Evolutionary conservation across 257 asterid species (phyloP).

Genomic region (Gentiana dahurica): DNA sequence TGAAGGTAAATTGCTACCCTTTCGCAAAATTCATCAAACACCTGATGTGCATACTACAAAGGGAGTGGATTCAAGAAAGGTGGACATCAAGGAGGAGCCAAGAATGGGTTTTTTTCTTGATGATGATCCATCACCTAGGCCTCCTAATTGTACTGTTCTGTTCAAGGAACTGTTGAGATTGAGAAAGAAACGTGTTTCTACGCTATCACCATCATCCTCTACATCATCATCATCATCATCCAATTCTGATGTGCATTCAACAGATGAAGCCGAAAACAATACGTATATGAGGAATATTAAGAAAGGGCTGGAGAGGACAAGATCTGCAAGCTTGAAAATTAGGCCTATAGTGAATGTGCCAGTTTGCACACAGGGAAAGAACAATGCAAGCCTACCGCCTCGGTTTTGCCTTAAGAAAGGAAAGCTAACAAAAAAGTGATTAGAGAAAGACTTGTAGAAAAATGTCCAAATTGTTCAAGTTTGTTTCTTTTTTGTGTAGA

Average conservation of each 20-base stretch:
- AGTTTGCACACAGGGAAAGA: conserved; percentile 48
- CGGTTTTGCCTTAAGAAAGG: conserved; percentile 48
- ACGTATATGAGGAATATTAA: conserved; percentile 38
- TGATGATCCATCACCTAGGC: conserved; percentile 93
- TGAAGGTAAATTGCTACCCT: conserved; percentile 73
- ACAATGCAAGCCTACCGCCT: conserved; percentile 50
- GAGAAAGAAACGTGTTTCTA: conserved; percentile 45
- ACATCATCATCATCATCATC: conserved; percentile 38
- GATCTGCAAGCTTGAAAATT: conserved; percentile 39
- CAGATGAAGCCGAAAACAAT: conserved; percentile 26
- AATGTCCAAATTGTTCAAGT: conserved; percentile 1
- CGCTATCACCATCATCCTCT: conserved; percentile 42
- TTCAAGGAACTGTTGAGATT: conserved; percentile 72
- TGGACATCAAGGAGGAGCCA: conserved; percentile 27
- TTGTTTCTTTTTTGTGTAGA: conserved; percentile 9
- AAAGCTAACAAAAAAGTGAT: conserved; percentile 7
- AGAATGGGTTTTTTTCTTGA: conserved; percentile 59
- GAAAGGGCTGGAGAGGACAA: conserved; percentile 63
- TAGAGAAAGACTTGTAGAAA: conserved; percentile 17
- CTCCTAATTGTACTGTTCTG: conserved; percentile 79
- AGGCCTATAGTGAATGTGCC: conserved; percentile 76
- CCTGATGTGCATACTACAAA: conserved; percentile 13
- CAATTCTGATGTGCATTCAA: conserved; percentile 9
- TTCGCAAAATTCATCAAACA: conserved; percentile 30
- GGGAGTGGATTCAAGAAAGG: not conserved